Percentiles rank a stretch among this genome's conserved stretches.
Conservation (phyloP, 75 land plant genomes). For the Adiantum capillusveneris region DNA sequence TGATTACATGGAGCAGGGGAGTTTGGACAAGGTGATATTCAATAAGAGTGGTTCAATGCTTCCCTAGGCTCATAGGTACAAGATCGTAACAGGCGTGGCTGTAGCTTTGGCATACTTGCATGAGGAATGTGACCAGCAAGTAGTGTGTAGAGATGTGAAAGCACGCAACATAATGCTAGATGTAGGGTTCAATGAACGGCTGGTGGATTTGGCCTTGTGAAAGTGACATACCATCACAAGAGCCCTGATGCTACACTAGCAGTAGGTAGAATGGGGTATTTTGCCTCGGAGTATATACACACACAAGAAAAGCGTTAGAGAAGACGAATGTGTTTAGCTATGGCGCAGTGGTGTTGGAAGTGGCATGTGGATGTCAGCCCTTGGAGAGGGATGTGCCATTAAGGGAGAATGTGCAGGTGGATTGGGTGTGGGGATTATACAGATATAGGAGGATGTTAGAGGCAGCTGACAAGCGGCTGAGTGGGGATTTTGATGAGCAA, state of each 20-base stretch:
- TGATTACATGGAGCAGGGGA: slow-evolving; percentile 84
- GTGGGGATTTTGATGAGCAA: slow-evolving; percentile 45
- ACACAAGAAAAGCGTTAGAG: slow-evolving; percentile 74
- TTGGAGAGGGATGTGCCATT: slow-evolving; percentile 37
- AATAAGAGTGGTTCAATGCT: slow-evolving; percentile 14
- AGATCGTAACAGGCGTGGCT: slow-evolving; percentile 60
- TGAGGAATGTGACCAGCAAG: slow-evolving; percentile 82
- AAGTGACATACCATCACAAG: slow-evolving; percentile 65
- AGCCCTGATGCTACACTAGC: slow-evolving; percentile 74
- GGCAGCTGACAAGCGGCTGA: slow-evolving; percentile 57
- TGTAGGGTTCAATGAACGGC: slow-evolving; percentile 53
- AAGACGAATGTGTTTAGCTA: slow-evolving; percentile 90
- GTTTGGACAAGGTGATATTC: slow-evolving; percentile 56
- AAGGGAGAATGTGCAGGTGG: slow-evolving; percentile 47
- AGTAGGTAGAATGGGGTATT: slow-evolving; percentile 92
- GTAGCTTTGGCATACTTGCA: slow-evolving; percentile 66
- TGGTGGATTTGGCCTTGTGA: slow-evolving; percentile 89
- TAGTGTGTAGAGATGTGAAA: slow-evolving; percentile 79
- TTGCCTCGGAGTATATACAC: slow-evolving; percentile 90
- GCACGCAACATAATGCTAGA: slow-evolving; percentile 84
- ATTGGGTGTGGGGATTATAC: slow-evolving; percentile 78
- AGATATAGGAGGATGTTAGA: slow-evolving; percentile 24
- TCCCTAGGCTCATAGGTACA: slow-evolving; percentile 58
- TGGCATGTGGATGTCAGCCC: slow-evolving; percentile 76
- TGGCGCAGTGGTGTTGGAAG: slow-evolving; percentile 74